These are phyloP conservation scores for Thraustochytrium sp. DNA, from an alignment of 352 stramenopile species.

Conservation along the genomic window DNA sequence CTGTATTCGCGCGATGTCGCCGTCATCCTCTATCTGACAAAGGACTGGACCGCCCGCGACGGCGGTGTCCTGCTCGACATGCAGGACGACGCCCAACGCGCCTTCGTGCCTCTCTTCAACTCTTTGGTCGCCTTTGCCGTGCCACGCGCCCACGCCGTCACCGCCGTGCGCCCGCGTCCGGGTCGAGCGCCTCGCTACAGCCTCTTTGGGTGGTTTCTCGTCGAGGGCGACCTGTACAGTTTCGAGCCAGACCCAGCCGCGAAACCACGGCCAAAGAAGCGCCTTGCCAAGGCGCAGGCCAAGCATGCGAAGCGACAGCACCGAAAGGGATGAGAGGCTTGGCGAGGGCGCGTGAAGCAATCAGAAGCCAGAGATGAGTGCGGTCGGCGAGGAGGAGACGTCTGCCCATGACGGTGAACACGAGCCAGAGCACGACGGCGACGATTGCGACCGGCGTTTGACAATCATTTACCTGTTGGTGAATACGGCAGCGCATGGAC, in stretches of 20 bases:
- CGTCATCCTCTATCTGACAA: slow-evolving; percentile 46
- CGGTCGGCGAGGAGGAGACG: too few relatives aligned
- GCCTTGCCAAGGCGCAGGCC: background rate
- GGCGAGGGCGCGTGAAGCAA: too few relatives aligned
- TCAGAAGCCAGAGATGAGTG: too few relatives aligned
- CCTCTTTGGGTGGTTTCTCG: slow-evolving; percentile 39
- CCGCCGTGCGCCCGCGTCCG: background rate
- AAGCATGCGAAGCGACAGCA: too few relatives aligned
- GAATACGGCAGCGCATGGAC: too few relatives aligned
- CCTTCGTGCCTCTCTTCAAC: slow-evolving; percentile 43
- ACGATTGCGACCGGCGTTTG: too few relatives aligned
- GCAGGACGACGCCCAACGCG: background rate
- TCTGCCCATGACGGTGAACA: too few relatives aligned
- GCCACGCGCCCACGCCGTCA: slow-evolving; percentile 40
- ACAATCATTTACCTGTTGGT: too few relatives aligned
- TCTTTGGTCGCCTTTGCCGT: slow-evolving; percentile 41
- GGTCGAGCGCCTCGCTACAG: background rate
- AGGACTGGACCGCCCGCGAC: slow-evolving; percentile 38
- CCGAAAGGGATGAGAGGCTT: too few relatives aligned
- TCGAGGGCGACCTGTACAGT: slow-evolving; percentile 30
- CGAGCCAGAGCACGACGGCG: too few relatives aligned
- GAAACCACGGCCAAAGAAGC: too few relatives aligned
- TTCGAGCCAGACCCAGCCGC: background rate
- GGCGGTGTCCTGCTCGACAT: slow-evolving; percentile 36
- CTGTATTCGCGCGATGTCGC: slow-evolving; percentile 36